Evolutionary conservation across 257 asterid genomes (phyloP), one percentile per base, ranked within the genome.

Genomic region (Handroanthus guayacan): DNA sequence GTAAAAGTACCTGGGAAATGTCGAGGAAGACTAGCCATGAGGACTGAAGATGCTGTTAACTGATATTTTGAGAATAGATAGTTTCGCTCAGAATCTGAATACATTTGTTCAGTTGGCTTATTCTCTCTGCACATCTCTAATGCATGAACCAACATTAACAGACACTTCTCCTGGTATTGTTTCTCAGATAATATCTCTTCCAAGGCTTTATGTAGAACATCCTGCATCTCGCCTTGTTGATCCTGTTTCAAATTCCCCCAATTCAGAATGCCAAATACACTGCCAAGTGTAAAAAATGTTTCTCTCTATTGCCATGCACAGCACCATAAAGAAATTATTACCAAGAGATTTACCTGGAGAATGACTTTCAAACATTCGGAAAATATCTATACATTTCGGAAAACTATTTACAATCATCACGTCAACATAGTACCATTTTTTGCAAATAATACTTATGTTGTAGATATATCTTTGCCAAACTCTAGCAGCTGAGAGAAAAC

Each of bases 1-100:
- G 75, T 36, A 76, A 64, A 75, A 71, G 57, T 86, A 93, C 99
- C 98, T 14, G 97, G 94, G 80, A 95, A 95, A 81, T 89, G 92
- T 74, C 87, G 87, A 61, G 97, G 99, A 79, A 95, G 91, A 85
- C 91, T 89, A 80, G 93, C 89, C 98, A 95, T 83, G 75, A 95
- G 90, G 74, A 90, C 84, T 9, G 98, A 92, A 80, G 93, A 84
- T 58, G 87, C 88, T 41, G 82, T 79, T 67, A 93, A 73, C 63
- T 91, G 96, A 87, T 88, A 93, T 78, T 93, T 95, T 63, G 92
- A 85, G 81, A 91, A 71, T 44, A 93, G 80, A 75, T 80, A 86
- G 60, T 72, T 86, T 62, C 56, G 78, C 45, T 79, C 81, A 41
- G 81, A 75, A 75, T 88, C 87, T 16, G 89, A 72, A 73, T 76